Conservation (phyloP, 2,329 filamentous ascomycete genomes). For the Pseudonectria foliicola region DNA sequence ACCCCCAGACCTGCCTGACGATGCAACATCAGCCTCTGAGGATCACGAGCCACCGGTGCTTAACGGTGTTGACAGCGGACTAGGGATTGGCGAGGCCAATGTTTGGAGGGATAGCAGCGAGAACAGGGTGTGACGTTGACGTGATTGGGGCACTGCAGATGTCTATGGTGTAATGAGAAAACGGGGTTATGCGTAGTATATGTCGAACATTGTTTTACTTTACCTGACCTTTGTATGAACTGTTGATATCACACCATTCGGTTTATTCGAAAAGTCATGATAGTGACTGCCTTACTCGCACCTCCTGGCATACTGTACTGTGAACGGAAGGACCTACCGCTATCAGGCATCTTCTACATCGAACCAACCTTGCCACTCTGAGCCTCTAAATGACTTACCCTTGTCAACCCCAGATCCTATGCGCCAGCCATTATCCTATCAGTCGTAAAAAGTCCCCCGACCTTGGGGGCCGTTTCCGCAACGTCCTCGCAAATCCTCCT, state of each 20-base stretch:
- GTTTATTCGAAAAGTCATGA: too few species aligned
- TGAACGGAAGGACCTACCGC: too few species aligned
- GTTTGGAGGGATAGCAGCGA: conserved; percentile 28
- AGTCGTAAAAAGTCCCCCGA: conserved; percentile 3
- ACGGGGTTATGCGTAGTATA: conserved; percentile 5
- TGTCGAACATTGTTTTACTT: conserved; percentile 5
- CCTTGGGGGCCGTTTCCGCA: conserved; percentile 8
- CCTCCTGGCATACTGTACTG: too few species aligned
- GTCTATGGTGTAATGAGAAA: conserved; percentile 6
- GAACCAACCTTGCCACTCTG: too few species aligned
- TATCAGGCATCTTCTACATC: too few species aligned
- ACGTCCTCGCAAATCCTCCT: conserved; percentile 24
- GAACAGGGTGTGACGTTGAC: conserved; percentile 15
- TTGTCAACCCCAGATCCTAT: too few species aligned
- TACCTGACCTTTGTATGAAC: conserved; percentile 1
- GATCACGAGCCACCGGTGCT: conserved; percentile 22
- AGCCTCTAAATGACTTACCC: too few species aligned
- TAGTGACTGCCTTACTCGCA: conserved; percentile 3
- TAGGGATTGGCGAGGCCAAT: conserved; percentile 34
- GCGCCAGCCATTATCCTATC: too few species aligned
- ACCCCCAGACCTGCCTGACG: conserved; percentile 31
- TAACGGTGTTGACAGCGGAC: conserved; percentile 28
- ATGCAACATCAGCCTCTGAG: conserved; percentile 21
- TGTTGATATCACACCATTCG: too few species aligned
- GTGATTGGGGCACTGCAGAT: conserved; percentile 5